Evolutionary conservation across 176 grass and related monocot genomes (phyloP).

Genomic region (Aegilops bicornis): DNA sequence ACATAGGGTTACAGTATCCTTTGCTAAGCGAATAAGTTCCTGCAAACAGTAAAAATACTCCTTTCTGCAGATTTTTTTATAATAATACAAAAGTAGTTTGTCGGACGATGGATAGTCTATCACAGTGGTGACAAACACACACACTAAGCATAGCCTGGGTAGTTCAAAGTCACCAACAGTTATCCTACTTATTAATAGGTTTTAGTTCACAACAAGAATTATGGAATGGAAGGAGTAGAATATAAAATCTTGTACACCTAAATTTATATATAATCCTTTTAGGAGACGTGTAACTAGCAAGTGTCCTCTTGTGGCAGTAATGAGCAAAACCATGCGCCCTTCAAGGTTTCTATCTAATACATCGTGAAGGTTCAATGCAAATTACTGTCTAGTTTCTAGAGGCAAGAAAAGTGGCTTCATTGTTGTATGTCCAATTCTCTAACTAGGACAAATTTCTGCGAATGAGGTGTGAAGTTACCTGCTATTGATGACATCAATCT

Average conservation of each 20-base stretch:
- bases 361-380: not conserved
- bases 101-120: not conserved
- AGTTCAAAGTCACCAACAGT: not conserved
- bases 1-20: not conserved
- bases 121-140: not conserved
- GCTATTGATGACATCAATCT: conserved; percentile 99
- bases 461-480: conserved; percentile 47
- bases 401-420: not conserved
- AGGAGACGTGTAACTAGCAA: not conserved
- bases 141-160: not conserved
- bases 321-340: not conserved
- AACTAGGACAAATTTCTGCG: not conserved
- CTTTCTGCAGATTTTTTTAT: not conserved
- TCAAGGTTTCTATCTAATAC: not conserved
- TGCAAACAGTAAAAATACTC: not conserved
- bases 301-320: not conserved
- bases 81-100: not conserved
- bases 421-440: not conserved
- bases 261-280: not conserved
- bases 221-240: not conserved
- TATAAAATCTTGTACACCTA: not conserved
- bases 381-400: not conserved
- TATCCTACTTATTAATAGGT: not conserved
- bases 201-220: no score
- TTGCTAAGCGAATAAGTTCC: not conserved